These are phyloP conservation scores for Barnettozyma pratensis DNA, from an alignment of 805 yeast genomes.

Conservation along the genomic window DNA sequence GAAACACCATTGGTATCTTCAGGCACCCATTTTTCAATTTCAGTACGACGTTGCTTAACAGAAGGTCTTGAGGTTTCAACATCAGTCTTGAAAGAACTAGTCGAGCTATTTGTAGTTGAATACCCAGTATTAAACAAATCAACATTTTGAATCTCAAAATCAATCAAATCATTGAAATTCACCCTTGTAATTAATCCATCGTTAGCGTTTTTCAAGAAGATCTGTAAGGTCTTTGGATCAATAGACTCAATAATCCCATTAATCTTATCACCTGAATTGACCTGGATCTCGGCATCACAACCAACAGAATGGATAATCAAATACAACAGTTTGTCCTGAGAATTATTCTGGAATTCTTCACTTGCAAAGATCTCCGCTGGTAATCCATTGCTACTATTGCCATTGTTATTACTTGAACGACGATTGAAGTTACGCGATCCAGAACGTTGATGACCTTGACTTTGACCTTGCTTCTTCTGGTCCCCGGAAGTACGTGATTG, in stretches of 20 bases:
- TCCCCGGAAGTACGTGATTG: constrained; percentile 5
- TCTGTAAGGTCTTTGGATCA: constrained; percentile 40
- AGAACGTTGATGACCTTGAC: constrained; percentile 11
- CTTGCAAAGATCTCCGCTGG: constrained; percentile 10
- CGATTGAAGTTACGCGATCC: constrained; percentile 14
- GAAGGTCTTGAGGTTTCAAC: constrained; percentile 55
- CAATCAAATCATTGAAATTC: constrained; percentile 33
- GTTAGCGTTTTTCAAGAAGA: constrained; percentile 26
- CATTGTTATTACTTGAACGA: constrained; percentile 5
- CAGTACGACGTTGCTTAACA: constrained; percentile 57
- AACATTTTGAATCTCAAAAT: constrained; percentile 32
- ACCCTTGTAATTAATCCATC: constrained; percentile 25
- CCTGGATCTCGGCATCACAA: constrained; percentile 49
- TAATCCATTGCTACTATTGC: neutral
- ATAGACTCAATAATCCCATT: constrained; percentile 55
- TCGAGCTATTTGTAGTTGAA: constrained; percentile 46
- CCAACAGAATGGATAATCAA: constrained; percentile 59
- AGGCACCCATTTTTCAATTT: constrained; percentile 75
- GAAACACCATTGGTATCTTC: constrained; percentile 34
- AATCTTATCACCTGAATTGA: constrained; percentile 54
- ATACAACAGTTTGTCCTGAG: constrained; percentile 49
- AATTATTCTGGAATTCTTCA: constrained; percentile 25
- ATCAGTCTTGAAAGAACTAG: constrained; percentile 65
- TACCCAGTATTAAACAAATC: constrained; percentile 21
- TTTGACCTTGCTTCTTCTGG: neutral